These are phyloP conservation scores for Collybia nuda DNA, from an alignment of 768 basidiomycete genomes.

Conservation along the genomic window DNA sequence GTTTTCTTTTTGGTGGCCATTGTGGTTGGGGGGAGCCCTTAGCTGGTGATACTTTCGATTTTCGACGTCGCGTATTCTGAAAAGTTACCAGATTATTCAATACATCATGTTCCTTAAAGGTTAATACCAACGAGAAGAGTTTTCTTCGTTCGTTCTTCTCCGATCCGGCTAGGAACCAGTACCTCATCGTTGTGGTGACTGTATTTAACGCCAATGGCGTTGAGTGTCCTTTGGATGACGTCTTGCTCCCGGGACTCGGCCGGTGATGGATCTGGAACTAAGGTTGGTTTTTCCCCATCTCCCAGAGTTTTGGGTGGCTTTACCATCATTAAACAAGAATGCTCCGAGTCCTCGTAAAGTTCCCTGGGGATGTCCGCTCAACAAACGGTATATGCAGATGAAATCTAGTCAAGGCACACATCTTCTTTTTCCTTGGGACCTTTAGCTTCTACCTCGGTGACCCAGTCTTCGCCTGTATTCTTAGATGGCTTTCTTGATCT, in stretches of 20 bases:
- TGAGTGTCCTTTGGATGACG: constrained; percentile 52
- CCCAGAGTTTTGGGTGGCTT: constrained; percentile 8
- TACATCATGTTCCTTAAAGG: not conserved
- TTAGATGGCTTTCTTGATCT: constrained; percentile 31
- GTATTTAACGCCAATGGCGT: constrained; percentile 64
- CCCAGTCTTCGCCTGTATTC: constrained; percentile 34
- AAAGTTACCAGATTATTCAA: not conserved
- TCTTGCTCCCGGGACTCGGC: constrained; percentile 38
- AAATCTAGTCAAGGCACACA: constrained; percentile 24
- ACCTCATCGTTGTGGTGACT: constrained; percentile 76
- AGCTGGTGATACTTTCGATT: constrained; percentile 16
- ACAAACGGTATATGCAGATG: not conserved
- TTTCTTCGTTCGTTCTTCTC: constrained; percentile 58
- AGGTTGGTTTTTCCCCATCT: not conserved
- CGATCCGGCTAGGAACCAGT: constrained; percentile 65
- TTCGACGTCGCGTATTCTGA: constrained; percentile 30
- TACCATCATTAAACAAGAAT: constrained; percentile 73
- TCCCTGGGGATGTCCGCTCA: constrained; percentile 29
- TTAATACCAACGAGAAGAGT: constrained; percentile 43
- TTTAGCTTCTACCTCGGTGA: constrained; percentile 41
- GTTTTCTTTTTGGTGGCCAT: constrained; percentile 68
- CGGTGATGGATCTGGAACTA: constrained; percentile 32
- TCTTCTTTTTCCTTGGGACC: constrained; percentile 37
- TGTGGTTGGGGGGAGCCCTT: constrained; percentile 35
- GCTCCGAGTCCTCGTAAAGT: constrained; percentile 61